phyloP scores from a whole-genome alignment of 805 yeast species.

The Starmerella geochares region DNA sequence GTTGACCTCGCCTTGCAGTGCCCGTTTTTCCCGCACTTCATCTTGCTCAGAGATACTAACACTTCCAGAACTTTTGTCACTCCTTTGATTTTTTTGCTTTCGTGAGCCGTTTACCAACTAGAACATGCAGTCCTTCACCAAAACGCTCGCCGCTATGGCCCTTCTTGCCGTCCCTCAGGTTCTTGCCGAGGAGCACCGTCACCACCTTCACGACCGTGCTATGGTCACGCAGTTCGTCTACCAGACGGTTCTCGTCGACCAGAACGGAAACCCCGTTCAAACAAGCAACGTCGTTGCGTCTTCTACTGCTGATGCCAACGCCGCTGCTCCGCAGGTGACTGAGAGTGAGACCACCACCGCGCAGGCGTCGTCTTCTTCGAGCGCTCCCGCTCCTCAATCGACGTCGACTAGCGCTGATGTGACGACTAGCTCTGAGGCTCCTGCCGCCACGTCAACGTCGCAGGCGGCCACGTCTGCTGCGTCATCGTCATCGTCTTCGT shows the following conservation, averaged over 20 bases:
- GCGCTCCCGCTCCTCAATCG: conserved; percentile 25
- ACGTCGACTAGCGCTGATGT: conserved; percentile 28
- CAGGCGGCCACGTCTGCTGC: conserved; percentile 24
- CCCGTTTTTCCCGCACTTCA: not conserved
- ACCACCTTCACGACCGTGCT: conserved; percentile 47
- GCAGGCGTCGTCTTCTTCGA: conserved; percentile 1
- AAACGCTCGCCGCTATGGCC: conserved; percentile 20
- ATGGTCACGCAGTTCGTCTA: conserved; percentile 40
- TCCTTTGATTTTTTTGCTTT: conserved; percentile 20
- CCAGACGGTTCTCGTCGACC: conserved; percentile 38
- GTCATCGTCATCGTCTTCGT: conserved; percentile 12
- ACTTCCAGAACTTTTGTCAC: conserved; percentile 24
- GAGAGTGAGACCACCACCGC: conserved; percentile 22
- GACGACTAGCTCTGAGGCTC: conserved; percentile 24
- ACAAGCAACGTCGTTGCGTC: conserved; percentile 34
- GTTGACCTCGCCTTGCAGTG: not conserved
- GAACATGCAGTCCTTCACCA: conserved; percentile 11
- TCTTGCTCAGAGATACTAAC: conserved; percentile 15
- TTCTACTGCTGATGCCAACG: conserved; percentile 16
- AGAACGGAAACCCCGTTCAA: conserved; percentile 32
- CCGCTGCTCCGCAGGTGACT: conserved; percentile 15
- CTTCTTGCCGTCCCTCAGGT: conserved; percentile 31
- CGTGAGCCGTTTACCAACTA: conserved; percentile 8
- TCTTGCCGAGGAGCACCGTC: conserved; percentile 39
- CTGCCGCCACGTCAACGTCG: conserved; percentile 30